A percentile compares a stretch with the other conserved stretches of the same genome.
Conservation (phyloP, 2,329 filamentous ascomycete species). For the Ceratocystiopsis sp. region DNA sequence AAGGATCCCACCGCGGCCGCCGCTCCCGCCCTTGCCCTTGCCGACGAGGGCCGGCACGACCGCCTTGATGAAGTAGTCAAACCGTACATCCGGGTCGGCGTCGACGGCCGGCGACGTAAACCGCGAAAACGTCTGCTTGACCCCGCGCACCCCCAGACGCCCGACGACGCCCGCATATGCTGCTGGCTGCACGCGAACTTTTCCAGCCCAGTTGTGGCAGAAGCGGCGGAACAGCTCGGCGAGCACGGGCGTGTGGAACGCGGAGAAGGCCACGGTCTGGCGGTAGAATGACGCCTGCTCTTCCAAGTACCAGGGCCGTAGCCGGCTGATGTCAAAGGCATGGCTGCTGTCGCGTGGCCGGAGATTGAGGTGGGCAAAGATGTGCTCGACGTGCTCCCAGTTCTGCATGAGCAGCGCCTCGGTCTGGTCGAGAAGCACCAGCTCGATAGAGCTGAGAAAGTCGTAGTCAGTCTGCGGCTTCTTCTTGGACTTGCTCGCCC, state of each 20-base stretch:
- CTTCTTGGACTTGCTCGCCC: slow-evolving; percentile 35
- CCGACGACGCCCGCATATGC: slow-evolving; percentile 58
- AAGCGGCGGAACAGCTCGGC: slow-evolving; percentile 59
- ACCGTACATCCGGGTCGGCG: slow-evolving; percentile 71
- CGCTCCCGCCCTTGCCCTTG: slow-evolving; percentile 39
- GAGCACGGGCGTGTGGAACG: slow-evolving; percentile 78
- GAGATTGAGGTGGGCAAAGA: slow-evolving; percentile 80
- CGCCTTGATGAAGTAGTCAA: slow-evolving; percentile 76
- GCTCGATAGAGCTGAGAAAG: slow-evolving; percentile 84
- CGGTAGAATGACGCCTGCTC: slow-evolving; percentile 63
- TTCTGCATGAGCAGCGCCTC: slow-evolving; percentile 95
- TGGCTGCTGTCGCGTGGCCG: slow-evolving; percentile 78
- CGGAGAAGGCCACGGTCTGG: slow-evolving; percentile 67
- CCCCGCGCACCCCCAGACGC: slow-evolving; percentile 45
- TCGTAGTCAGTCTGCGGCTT: slow-evolving; percentile 51
- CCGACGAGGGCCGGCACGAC: slow-evolving; percentile 61
- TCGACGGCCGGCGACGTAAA: slow-evolving; percentile 56
- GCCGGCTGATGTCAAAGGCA: slow-evolving; percentile 83
- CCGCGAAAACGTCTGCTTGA: slow-evolving; percentile 78
- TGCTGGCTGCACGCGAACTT: slow-evolving; percentile 48
- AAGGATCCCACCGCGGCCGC: slow-evolving; percentile 36
- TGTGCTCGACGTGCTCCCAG: slow-evolving; percentile 88
- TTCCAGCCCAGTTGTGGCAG: slow-evolving; percentile 69
- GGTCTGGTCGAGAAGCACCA: slow-evolving; percentile 79
- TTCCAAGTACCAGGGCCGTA: slow-evolving; percentile 86